Evolutionary conservation across 352 stramenopile species (phyloP).

Genomic region (Phytophthora ramorum): DNA sequence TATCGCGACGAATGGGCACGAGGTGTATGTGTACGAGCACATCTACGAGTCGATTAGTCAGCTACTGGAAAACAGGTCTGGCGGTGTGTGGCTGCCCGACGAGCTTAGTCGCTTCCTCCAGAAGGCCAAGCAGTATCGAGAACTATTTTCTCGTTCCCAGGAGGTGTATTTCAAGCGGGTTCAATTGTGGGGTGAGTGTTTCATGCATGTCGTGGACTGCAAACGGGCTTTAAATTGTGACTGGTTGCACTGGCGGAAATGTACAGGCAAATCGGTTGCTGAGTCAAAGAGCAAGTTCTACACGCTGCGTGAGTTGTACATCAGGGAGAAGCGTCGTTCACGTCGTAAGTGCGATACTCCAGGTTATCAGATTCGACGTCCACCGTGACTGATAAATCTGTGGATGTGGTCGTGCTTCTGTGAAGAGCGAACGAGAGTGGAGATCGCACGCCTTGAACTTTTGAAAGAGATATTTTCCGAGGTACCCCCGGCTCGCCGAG

Average conservation of each 20-base stretch:
- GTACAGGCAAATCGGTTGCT: slow-evolving; percentile 59
- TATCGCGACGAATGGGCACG: slow-evolving; percentile 42
- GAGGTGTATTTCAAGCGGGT: slow-evolving; percentile 73
- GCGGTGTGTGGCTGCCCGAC: slow-evolving; percentile 73
- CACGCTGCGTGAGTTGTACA: slow-evolving; percentile 68
- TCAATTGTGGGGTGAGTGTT: slow-evolving; percentile 62
- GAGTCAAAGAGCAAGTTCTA: slow-evolving; percentile 82
- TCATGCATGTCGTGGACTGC: neutral
- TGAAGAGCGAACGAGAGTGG: slow-evolving; percentile 32
- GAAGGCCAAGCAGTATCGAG: slow-evolving; percentile 69
- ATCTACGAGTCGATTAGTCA: slow-evolving; percentile 72
- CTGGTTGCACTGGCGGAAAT: neutral
- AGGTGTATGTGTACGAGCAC: slow-evolving; percentile 68
- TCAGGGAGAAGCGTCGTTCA: slow-evolving; percentile 45
- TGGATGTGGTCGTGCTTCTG: slow-evolving; percentile 5
- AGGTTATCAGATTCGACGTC: neutral
- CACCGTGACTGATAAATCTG: neutral
- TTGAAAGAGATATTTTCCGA: slow-evolving; percentile 59
- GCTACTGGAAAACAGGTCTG: slow-evolving; percentile 64
- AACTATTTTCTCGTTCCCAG: slow-evolving; percentile 41
- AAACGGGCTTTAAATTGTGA: neutral
- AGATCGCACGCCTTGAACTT: slow-evolving; percentile 41
- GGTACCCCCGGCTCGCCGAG: slow-evolving; percentile 43
- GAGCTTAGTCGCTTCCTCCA: slow-evolving; percentile 64
- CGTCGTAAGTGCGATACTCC: slow-evolving; percentile 22